phyloP scores from a whole-genome alignment of 257 asterid species.

The Sherardia arvensis region DNA sequence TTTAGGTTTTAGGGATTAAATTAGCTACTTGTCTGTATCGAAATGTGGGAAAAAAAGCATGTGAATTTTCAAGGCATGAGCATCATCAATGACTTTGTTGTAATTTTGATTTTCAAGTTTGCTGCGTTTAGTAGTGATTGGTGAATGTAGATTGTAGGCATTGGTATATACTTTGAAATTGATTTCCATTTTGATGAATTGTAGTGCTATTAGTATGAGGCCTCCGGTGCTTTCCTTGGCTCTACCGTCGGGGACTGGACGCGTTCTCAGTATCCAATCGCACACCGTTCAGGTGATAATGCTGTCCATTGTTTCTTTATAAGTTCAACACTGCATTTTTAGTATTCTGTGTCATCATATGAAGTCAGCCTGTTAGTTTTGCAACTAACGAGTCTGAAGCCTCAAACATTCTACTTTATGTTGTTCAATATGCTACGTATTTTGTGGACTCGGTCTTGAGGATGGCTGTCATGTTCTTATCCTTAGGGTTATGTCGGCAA shows the following conservation, averaged over 20 bases:
- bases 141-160: not conserved
- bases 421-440: not conserved
- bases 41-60: not conserved
- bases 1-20: not conserved
- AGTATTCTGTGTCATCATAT: not conserved
- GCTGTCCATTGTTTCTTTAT: not conserved
- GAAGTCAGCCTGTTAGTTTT: not conserved
- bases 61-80: not conserved
- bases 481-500: slow-evolving; percentile 94
- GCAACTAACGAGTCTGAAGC: not conserved
- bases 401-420: not conserved
- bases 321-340: not conserved
- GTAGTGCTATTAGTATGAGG: slow-evolving; percentile 57
- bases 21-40: not conserved
- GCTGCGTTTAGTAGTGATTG: not conserved
- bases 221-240: slow-evolving; percentile 77
- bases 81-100: not conserved
- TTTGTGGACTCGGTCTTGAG: slow-evolving; percentile 5
- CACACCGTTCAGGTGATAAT: slow-evolving; percentile 86
- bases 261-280: slow-evolving; percentile 92
- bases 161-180: not conserved
- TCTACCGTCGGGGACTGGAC: slow-evolving; percentile 82
- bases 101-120: too few relatives aligned
- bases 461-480: slow-evolving; percentile 8
- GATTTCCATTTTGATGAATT: not conserved